phyloP scores from a whole-genome alignment of 2,329 filamentous ascomycete genomes.

The Tolypocladium tundrense region DNA sequence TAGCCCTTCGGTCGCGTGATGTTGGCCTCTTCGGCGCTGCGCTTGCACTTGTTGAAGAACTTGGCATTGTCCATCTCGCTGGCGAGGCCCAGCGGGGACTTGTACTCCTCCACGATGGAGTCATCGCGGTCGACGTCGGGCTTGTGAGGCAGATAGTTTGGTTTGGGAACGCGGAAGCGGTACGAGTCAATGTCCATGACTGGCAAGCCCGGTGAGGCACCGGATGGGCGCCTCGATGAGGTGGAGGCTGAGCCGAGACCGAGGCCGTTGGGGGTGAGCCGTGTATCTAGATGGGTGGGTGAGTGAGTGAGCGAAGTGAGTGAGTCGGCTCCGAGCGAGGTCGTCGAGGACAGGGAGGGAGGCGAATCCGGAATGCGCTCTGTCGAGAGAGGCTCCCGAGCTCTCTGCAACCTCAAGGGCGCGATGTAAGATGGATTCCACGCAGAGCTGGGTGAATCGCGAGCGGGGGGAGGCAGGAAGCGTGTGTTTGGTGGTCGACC shows the following conservation, averaged over 20 bases:
- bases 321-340: not conserved
- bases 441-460: not conserved
- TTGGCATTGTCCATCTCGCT: slow-evolving; percentile 45
- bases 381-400: not conserved
- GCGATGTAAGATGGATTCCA: not conserved
- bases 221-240: not conserved
- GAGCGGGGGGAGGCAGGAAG: not conserved
- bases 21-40: slow-evolving; percentile 49
- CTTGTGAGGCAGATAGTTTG: slow-evolving; percentile 50
- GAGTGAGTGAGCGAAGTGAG: not conserved
- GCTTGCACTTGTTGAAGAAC: slow-evolving; percentile 48
- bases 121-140: slow-evolving; percentile 39
- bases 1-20: slow-evolving; percentile 77
- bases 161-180: slow-evolving; percentile 43
- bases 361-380: not conserved
- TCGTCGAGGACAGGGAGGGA: not conserved
- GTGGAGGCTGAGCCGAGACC: not conserved
- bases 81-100: slow-evolving; percentile 37
- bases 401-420: not conserved
- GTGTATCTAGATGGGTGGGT: no score
- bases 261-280: not conserved
- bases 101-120: slow-evolving; percentile 41
- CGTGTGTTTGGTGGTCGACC: not conserved
- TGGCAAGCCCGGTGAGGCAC: not conserved
- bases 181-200: slow-evolving; percentile 35